Evolutionary conservation across 2,329 filamentous ascomycete genomes (phyloP).

Genomic region (Thermothelomyces thermophilus): DNA sequence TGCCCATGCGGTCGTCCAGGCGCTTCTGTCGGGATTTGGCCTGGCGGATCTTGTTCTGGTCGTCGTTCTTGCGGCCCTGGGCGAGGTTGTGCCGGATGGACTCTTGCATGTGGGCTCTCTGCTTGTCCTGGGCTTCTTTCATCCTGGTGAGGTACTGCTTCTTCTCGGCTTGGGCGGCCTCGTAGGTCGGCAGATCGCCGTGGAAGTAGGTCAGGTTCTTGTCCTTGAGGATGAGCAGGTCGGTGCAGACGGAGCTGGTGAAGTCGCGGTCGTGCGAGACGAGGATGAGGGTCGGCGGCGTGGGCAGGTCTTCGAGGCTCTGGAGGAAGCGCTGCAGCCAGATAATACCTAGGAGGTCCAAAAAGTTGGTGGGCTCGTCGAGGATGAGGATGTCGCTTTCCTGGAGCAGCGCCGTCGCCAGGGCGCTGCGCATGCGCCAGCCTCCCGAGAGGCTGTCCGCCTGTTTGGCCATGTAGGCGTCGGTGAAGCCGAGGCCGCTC

Average conservation of each 20-base stretch:
- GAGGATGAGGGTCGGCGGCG: constrained; percentile 61
- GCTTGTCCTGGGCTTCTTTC: constrained; percentile 75
- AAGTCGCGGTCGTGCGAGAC: constrained; percentile 85
- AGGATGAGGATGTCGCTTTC: constrained; percentile 72
- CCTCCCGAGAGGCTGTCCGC: constrained; percentile 67
- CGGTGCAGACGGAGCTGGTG: constrained; percentile 62
- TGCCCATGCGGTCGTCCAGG: constrained; percentile 71
- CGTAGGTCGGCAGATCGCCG: constrained; percentile 67
- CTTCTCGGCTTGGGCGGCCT: constrained; percentile 60
- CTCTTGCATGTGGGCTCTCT: constrained; percentile 73
- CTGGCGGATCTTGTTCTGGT: constrained; percentile 80
- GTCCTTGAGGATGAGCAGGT: constrained; percentile 70
- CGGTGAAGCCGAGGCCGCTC: constrained; percentile 64
- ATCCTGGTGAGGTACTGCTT: constrained; percentile 63
- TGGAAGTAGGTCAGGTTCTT: constrained; percentile 67
- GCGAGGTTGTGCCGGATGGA: constrained; percentile 69
- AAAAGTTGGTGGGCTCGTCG: constrained; percentile 82
- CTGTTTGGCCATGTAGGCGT: constrained; percentile 51
- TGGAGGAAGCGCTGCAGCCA: constrained; percentile 74
- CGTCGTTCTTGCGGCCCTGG: constrained; percentile 67
- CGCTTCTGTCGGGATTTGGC: constrained; percentile 81
- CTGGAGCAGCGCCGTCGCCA: constrained; percentile 62
- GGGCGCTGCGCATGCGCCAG: constrained; percentile 63
- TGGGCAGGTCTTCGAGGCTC: constrained; percentile 41
- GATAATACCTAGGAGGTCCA: constrained; percentile 75